Evolutionary conservation across 2,329 filamentous ascomycete genomes (phyloP), one percentile per base, ranked within the genome.

Genomic region (Epichloe sylvatica): DNA sequence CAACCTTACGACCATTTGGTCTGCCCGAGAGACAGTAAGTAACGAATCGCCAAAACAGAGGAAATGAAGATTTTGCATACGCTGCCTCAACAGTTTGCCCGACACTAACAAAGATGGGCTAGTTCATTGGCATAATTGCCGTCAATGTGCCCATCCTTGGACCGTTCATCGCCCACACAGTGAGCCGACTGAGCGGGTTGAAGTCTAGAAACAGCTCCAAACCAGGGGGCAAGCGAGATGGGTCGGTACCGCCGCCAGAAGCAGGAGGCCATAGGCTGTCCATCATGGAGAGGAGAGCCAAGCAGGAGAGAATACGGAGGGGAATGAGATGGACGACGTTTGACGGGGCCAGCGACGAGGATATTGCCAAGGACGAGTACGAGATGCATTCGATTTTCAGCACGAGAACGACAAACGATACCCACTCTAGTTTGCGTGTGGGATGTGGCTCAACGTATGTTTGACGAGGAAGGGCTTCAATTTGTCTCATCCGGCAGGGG

Each of bases 71-170:
- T 7, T 25, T 44, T 4, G 34, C 30, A 44, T 1, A 2, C 12
- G 3, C 30, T 30, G 30, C 30, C 30, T 30, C 9, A 30, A 30
- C 30, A 30, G 8, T 30, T 4, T 30, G 30, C 8, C 3, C 30
- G 30, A 30, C 30, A 30, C 30, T 30, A 30, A 30, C 30, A 30
- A 30, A 30, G 30, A 30, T 30, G 8, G 12, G n/a, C n/a, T 45
- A 68, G 64, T 70, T 72, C 40, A 63, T 71, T 34, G 68, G 61
- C n/a, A 67, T 70, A 45, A 63, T 72, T 36, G 67, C 66, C 43
- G 65, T 69, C 46, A 70, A 69, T 49, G 60, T 64, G n/a, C 64
- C 68, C 2, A 61, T 61, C 19, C 21, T 46, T 12, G 45, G 45
- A 21, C 45, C 45, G 11, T 15, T 15, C n/a, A 6, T 33, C 9